phyloP scores from a whole-genome alignment of 305 asterid species.

The Euphrasia arctica region DNA sequence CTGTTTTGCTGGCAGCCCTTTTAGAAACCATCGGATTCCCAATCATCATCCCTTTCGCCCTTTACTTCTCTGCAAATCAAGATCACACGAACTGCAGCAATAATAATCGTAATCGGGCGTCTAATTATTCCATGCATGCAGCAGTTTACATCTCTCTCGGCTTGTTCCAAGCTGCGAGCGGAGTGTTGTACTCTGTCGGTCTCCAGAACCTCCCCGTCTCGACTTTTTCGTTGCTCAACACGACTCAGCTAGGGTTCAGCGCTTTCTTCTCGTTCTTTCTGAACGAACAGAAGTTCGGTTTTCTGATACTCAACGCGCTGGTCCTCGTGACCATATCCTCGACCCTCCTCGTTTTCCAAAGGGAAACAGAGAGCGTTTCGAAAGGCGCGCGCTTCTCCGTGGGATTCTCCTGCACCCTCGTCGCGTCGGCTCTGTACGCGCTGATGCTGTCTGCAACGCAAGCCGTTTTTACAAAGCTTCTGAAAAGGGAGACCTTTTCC shows the following conservation, averaged over 20 bases:
- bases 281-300: conserved; percentile 47
- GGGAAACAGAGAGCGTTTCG: conserved; percentile 8
- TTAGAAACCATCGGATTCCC: conserved; percentile 49
- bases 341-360: conserved; percentile 40
- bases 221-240: conserved; percentile 39
- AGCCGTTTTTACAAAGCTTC: conserved; percentile 25
- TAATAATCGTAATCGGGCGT: not conserved
- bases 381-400: conserved; percentile 18
- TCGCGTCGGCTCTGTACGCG: conserved; percentile 34
- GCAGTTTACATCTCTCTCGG: conserved; percentile 37
- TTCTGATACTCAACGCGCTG: conserved; percentile 42
- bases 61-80: conserved; percentile 27
- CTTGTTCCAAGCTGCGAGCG: conserved; percentile 27
- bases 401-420: conserved; percentile 37
- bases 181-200: conserved; percentile 45
- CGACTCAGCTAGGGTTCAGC: conserved; percentile 56
- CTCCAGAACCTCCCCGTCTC: conserved; percentile 47
- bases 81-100: not conserved
- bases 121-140: not conserved
- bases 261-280: conserved; percentile 55
- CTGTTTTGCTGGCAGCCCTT: conserved; percentile 34
- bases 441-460: conserved; percentile 32
- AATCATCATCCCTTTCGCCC: conserved; percentile 37
- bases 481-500: conserved; percentile 26
- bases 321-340: conserved; percentile 49